These are phyloP conservation scores for Aureobasidium pullulans DNA, from an alignment of 2,329 filamentous ascomycete species.

Conservation along the genomic window DNA sequence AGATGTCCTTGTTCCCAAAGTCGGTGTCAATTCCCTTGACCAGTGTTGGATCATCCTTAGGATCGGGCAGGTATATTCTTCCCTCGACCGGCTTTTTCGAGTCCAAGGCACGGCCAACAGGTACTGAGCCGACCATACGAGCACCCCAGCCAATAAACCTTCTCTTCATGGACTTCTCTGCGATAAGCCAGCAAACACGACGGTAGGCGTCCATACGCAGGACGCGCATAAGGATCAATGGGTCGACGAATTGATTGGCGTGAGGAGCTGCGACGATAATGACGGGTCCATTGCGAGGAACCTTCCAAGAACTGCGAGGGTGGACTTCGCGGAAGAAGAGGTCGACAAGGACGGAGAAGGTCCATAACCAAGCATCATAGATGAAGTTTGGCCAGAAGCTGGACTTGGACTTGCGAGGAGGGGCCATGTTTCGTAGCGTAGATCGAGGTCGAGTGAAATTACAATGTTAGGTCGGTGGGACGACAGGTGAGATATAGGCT, in stretches of 20 bases:
- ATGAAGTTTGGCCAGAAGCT: slow-evolving; percentile 19
- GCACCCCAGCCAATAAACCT: slow-evolving; percentile 84
- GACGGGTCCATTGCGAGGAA: slow-evolving; percentile 79
- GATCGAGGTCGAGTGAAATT: neutral
- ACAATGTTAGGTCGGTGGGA: neutral
- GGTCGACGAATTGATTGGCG: slow-evolving; percentile 97
- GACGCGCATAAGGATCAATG: slow-evolving; percentile 84
- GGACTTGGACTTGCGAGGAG: neutral
- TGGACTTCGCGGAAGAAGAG: slow-evolving; percentile 98
- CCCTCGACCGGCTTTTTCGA: slow-evolving; percentile 72
- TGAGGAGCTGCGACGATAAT: slow-evolving; percentile 96
- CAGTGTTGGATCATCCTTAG: slow-evolving; percentile 73
- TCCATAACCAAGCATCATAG: slow-evolving; percentile 72
- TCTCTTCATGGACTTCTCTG: slow-evolving; percentile 88
- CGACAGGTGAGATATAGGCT: neutral
- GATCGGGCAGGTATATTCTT: slow-evolving; percentile 81
- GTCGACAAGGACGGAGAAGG: slow-evolving; percentile 76
- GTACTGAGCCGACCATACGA: slow-evolving; percentile 76
- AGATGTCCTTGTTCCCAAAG: slow-evolving; percentile 61
- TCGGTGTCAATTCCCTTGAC: slow-evolving; percentile 73
- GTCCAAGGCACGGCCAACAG: slow-evolving; percentile 90
- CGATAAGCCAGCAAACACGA: slow-evolving; percentile 85
- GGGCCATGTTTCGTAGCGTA: neutral
- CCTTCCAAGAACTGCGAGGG: slow-evolving; percentile 88
- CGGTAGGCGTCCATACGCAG: slow-evolving; percentile 80